These are phyloP conservation scores for Eutypa lata DNA, from an alignment of 2,329 filamentous ascomycete genomes.

Conservation along the genomic window DNA sequence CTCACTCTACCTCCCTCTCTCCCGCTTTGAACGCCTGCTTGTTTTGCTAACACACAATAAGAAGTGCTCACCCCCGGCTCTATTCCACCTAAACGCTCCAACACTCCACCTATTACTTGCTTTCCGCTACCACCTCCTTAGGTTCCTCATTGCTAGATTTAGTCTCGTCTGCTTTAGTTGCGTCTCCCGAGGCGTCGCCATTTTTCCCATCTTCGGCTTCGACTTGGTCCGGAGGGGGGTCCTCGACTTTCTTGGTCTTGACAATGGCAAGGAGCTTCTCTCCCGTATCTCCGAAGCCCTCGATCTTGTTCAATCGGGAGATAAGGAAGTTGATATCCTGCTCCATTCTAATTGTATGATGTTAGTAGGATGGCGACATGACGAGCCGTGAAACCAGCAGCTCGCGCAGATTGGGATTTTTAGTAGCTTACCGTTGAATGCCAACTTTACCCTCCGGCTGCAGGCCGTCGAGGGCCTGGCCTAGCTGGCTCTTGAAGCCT, in stretches of 20 bases:
- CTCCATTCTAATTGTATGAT: slow-evolving; percentile 57
- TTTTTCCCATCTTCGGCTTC: slow-evolving; percentile 2
- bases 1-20: too few relatives aligned
- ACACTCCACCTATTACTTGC: not conserved
- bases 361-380: slow-evolving; percentile 1
- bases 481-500: slow-evolving; percentile 77
- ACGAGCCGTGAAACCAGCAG: not conserved
- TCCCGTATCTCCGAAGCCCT: slow-evolving; percentile 74
- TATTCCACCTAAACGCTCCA: too few relatives aligned
- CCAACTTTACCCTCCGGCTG: slow-evolving; percentile 64
- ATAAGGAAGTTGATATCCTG: slow-evolving; percentile 73
- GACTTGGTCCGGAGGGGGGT: slow-evolving; percentile 6
- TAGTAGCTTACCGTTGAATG: slow-evolving; percentile 67
- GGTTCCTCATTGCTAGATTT: not conserved
- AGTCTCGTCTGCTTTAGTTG: not conserved
- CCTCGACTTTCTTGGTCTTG: slow-evolving; percentile 49
- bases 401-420: not conserved
- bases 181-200: not conserved
- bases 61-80: too few relatives aligned
- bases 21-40: not conserved
- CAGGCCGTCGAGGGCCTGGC: slow-evolving; percentile 64
- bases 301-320: slow-evolving; percentile 68
- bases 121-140: not conserved
- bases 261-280: slow-evolving; percentile 65
- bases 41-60: not conserved